Evolutionary conservation across 495 filamentous ascomycete genomes (phyloP), one percentile per base, ranked within the genome.

Genomic region (Penicillium robsamsonii): DNA sequence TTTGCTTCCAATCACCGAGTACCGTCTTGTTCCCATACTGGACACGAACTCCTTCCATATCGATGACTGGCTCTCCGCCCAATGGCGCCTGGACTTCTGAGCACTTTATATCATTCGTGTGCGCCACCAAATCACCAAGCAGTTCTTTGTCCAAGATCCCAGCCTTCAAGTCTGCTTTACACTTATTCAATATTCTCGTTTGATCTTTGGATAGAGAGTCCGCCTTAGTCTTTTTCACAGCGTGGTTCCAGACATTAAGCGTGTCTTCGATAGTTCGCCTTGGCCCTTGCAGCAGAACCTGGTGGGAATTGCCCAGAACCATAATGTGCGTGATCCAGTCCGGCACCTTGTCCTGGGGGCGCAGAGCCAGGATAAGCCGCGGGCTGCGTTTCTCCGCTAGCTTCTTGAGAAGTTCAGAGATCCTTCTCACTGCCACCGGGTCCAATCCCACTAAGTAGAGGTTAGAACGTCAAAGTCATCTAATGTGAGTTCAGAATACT

Each of bases 311-410:
- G 27, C 84, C 81, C 12, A 96, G 72, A 45, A 87, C 79, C 3
- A 91, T 72, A 13, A 93, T 30, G 71, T 96, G 89, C 1, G 87
- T 95, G 40, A 96, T 88, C 94, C 94, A 98, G 5, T 87, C 82
- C 0, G 94, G 94, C 22, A 97, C 72, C 0, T 83, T 78, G 66
- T 97, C 93, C 66, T 96, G 91, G 12, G 92, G 87, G 33, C 92
- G 81, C 11, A 93, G 77, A 35, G 86, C 87, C 30, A 97, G 68
- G 13, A 97, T 74, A 18, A 97, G 72, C 33, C 89, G 81, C 5
- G 91, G 89, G 17, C 80, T 79, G 47, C 73, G 79, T 48, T 80
- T 80, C 55, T 80, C 72, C 3, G 88, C 87, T 18, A 97, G 62
- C 0, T 75, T 68, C 57, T 82, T 71, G 8, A 97, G 79, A 38